Percentiles rank a stretch among this genome's conserved stretches.
phyloP scores from a whole-genome alignment of 169 alveolate species.

The Plasmodium knowlesi region DNA sequence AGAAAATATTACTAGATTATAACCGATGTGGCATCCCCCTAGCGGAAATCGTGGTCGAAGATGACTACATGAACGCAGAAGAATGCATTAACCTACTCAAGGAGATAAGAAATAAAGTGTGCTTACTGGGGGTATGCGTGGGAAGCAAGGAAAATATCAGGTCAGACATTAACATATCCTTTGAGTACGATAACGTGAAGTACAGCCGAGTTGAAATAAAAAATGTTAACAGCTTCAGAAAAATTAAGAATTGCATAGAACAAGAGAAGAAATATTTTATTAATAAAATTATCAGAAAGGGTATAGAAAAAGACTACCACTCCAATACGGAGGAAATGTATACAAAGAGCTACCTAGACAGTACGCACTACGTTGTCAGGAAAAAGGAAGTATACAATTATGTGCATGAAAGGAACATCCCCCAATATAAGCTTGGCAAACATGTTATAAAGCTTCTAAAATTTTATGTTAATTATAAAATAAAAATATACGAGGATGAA shows the following conservation, averaged over 20 bases:
- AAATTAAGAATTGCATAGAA: slow-evolving; percentile 71
- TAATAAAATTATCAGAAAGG: slow-evolving; percentile 4
- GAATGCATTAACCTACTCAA: slow-evolving; percentile 80
- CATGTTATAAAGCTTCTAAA: slow-evolving; percentile 40
- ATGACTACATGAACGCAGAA: slow-evolving; percentile 76
- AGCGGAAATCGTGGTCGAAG: slow-evolving; percentile 82
- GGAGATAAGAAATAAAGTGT: slow-evolving; percentile 74
- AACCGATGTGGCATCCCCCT: slow-evolving; percentile 85
- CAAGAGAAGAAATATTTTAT: slow-evolving; percentile 41
- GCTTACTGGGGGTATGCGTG: slow-evolving; percentile 80
- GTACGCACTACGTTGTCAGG: slow-evolving; percentile 41
- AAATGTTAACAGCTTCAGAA: slow-evolving; percentile 81
- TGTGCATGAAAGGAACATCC: slow-evolving; percentile 66
- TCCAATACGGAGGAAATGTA: neutral
- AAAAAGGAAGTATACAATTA: slow-evolving; percentile 61
- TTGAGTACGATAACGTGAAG: slow-evolving; percentile 70
- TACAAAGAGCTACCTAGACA: slow-evolving; percentile 68
- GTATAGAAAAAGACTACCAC: neutral
- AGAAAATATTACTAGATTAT: slow-evolving; percentile 76
- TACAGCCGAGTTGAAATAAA: slow-evolving; percentile 79
- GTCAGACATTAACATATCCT: slow-evolving; percentile 83
- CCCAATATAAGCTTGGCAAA: slow-evolving; percentile 36
- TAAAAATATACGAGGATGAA: slow-evolving; percentile 73
- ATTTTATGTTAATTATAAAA: slow-evolving; percentile 74
- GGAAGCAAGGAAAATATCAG: slow-evolving; percentile 84